Percentiles rank a stretch among this genome's conserved stretches.
Evolutionary conservation across 495 filamentous ascomycete genomes (phyloP).

Genomic region (Clavariopsis aquatica): DNA sequence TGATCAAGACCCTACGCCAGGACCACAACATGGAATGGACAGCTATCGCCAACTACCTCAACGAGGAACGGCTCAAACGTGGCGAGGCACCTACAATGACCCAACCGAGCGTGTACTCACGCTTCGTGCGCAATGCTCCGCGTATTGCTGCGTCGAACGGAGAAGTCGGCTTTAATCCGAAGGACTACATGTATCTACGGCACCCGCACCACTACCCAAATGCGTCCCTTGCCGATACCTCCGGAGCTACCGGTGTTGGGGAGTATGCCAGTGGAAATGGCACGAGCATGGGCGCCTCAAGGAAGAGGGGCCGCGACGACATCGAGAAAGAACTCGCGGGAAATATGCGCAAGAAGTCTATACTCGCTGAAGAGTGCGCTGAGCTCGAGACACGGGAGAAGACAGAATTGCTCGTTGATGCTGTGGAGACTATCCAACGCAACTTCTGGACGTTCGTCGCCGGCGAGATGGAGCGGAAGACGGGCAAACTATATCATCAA

Average conservation of each 20-base stretch:
- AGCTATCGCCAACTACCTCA: conserved; percentile 38
- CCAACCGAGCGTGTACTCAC: conserved; percentile 39
- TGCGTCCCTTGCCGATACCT: neutral
- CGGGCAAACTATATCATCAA: conserved; percentile 21
- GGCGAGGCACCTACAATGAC: conserved; percentile 34
- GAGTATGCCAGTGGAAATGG: neutral
- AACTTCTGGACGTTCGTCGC: conserved; percentile 29
- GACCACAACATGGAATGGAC: conserved; percentile 31
- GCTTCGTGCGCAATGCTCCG: conserved; percentile 42
- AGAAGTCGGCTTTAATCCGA: conserved; percentile 35
- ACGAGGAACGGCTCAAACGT: conserved; percentile 29
- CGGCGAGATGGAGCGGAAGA: conserved; percentile 24
- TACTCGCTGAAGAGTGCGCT: neutral
- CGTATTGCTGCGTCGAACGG: conserved; percentile 35
- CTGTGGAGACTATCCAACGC: conserved; percentile 4
- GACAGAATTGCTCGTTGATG: conserved; percentile 20
- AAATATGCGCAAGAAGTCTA: conserved; percentile 11
- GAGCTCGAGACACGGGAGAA: conserved; percentile 16
- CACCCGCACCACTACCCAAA: conserved; percentile 13
- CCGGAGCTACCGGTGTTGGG: neutral
- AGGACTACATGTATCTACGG: conserved; percentile 37
- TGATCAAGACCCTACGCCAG: conserved; percentile 39
- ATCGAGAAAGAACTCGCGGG: neutral
- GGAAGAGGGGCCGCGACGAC: conserved; percentile 1
- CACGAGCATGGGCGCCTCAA: neutral